Percentiles rank a stretch among this genome's conserved stretches.
These are phyloP conservation scores for Fraxinus baroniana DNA, from an alignment of 305 asterid species.

Conservation along the genomic window DNA sequence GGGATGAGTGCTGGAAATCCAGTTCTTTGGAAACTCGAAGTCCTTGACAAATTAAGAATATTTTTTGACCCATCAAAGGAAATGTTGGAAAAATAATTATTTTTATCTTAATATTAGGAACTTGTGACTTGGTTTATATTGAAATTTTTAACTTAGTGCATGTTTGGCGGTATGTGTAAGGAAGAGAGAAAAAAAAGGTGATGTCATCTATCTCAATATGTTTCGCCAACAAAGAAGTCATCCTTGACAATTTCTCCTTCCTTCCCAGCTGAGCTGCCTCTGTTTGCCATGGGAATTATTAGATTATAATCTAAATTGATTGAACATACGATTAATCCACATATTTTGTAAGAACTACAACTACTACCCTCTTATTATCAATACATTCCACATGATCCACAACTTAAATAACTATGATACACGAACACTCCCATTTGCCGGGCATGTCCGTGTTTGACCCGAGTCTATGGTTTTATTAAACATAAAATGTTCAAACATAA, in stretches of 20 bases:
- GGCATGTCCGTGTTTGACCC: background rate
- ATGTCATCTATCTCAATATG: background rate
- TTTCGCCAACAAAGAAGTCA: background rate
- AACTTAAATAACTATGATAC: background rate
- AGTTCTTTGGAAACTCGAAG: background rate
- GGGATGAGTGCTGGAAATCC: background rate
- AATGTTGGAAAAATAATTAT: background rate
- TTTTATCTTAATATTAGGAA: constrained; percentile 3
- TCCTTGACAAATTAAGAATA: background rate
- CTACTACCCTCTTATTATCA: background rate
- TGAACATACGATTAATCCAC: background rate
- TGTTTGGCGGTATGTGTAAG: background rate
- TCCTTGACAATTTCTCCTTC: constrained; percentile 4
- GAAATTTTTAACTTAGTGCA: background rate
- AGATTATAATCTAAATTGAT: background rate
- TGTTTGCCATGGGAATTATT: background rate
- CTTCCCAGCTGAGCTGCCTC: background rate
- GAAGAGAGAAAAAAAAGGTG: background rate
- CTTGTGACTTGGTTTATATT: constrained; percentile 8
- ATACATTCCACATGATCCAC: background rate
- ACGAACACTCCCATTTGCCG: background rate
- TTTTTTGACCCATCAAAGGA: background rate
- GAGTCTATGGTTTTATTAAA: background rate
- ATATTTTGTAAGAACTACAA: background rate
- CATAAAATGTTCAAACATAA: background rate